phyloP scores from a whole-genome alignment of 495 filamentous ascomycete species.

The Aspergillus affinis region DNA sequence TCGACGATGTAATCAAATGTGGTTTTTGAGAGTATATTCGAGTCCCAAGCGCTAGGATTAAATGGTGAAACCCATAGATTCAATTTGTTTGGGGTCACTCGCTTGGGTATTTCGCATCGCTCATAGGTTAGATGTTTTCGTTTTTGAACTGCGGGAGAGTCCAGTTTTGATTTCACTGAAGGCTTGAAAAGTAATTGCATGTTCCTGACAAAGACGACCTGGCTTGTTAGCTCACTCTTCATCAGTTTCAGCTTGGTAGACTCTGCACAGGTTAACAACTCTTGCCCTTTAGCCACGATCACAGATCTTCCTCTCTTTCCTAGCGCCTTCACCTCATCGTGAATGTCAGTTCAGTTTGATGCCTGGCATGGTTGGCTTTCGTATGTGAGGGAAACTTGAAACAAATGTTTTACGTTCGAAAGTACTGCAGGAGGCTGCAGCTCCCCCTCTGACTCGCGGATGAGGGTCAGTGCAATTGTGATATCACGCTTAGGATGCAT shows the following conservation, averaged over 20 bases:
- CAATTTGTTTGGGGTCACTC: neutral
- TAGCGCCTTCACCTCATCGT: neutral
- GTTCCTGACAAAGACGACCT: neutral
- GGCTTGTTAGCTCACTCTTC: neutral
- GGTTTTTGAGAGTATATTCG: constrained; percentile 1
- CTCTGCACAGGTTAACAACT: neutral
- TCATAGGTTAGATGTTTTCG: neutral
- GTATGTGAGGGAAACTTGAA: too few species aligned
- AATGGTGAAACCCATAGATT: neutral
- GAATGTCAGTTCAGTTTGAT: neutral
- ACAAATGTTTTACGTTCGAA: too few species aligned
- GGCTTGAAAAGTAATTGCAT: neutral
- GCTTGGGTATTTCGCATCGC: neutral
- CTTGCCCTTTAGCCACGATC: neutral
- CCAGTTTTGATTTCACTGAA: neutral
- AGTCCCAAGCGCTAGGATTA: neutral
- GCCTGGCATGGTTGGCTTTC: too few species aligned
- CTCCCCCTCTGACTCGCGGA: too few species aligned
- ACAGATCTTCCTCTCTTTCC: neutral
- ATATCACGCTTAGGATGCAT: too few species aligned
- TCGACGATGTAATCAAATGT: neutral
- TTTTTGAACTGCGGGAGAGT: neutral
- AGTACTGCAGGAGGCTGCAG: too few species aligned
- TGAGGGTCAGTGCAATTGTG: too few species aligned
- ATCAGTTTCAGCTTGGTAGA: neutral